A percentile compares a stretch with the other conserved stretches of the same genome.
Evolutionary conservation across 2,329 filamentous ascomycete genomes (phyloP).

Genomic region (Paraphoma chrysanthemicola): DNA sequence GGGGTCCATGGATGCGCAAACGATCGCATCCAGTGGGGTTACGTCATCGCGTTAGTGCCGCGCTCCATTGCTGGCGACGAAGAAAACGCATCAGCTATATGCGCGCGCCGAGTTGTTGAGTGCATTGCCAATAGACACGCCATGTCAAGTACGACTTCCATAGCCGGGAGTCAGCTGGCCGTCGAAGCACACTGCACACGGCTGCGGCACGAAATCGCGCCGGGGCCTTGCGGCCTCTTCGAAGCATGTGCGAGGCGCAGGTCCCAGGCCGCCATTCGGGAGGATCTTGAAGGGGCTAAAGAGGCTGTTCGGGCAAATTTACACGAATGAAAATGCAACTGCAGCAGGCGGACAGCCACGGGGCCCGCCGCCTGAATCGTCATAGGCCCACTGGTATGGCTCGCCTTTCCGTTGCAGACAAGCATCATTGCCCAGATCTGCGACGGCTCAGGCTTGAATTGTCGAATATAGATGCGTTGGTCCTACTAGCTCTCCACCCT

Average conservation of each 20-base stretch:
- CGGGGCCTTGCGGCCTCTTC: conserved; percentile 12
- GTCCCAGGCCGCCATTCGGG: conserved; percentile 8
- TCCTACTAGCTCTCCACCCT: conserved; percentile 18
- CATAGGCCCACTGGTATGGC: conserved; percentile 13
- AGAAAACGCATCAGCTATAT: background rate
- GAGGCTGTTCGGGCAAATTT: background rate
- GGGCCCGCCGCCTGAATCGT: conserved; percentile 8
- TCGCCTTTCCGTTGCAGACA: conserved; percentile 17
- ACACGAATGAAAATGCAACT: background rate
- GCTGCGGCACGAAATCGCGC: conserved; percentile 12
- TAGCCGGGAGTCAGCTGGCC: conserved; percentile 3
- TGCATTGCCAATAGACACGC: background rate
- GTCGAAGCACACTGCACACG: conserved; percentile 1
- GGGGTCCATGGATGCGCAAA: background rate
- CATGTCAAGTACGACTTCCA: background rate
- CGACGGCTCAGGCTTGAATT: conserved; percentile 24
- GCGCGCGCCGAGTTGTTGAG: conserved; percentile 3
- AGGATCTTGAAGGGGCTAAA: conserved; percentile 6
- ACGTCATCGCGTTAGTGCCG: background rate
- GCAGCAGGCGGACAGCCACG: background rate
- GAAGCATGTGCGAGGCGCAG: conserved; percentile 19
- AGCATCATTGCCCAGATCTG: conserved; percentile 28
- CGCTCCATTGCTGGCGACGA: background rate
- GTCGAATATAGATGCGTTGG: conserved; percentile 34
- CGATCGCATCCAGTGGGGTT: background rate